Percentiles rank a stretch among this genome's conserved stretches.
These are phyloP conservation scores for Lyophyllum atratum DNA, from an alignment of 768 basidiomycete genomes.

Conservation along the genomic window DNA sequence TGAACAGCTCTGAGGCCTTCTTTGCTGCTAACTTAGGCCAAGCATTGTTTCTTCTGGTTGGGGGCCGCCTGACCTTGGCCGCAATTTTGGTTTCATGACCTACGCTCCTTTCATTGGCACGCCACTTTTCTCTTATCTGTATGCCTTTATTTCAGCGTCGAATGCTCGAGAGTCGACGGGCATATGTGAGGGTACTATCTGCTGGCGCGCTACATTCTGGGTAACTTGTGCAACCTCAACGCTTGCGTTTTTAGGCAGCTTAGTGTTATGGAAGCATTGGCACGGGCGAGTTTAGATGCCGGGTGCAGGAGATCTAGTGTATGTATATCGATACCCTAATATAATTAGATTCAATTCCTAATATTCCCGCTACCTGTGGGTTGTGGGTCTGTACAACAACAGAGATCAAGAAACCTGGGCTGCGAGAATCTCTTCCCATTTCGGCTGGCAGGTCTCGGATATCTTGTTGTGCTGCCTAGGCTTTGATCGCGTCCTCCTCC, in stretches of 20 bases:
- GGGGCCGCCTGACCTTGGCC: constrained; percentile 68
- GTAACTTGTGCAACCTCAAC: constrained; percentile 44
- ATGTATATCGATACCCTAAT: not conserved
- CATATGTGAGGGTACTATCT: constrained; percentile 58
- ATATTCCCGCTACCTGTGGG: no score
- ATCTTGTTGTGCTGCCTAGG: no score
- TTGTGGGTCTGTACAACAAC: no score
- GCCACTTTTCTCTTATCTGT: constrained; percentile 75
- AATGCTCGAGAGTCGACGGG: constrained; percentile 42
- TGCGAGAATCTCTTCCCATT: no score
- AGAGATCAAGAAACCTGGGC: no score
- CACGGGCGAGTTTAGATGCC: constrained; percentile 48
- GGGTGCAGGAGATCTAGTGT: not conserved
- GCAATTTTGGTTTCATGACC: constrained; percentile 76
- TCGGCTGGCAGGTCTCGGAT: no score
- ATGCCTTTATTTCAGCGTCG: constrained; percentile 64
- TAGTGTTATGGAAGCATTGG: constrained; percentile 68
- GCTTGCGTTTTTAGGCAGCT: constrained; percentile 43
- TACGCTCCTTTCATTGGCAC: constrained; percentile 80
- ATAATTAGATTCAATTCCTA: not conserved
- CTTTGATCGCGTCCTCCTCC: no score
- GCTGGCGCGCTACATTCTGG: constrained; percentile 71
- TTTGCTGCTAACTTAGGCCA: constrained; percentile 45
- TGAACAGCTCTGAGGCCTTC: not conserved
- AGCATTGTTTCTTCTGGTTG: constrained; percentile 72